Evolutionary conservation across 805 yeast species (phyloP), one percentile per base, ranked within the genome.

Genomic region (Suhomyces sp.): DNA sequence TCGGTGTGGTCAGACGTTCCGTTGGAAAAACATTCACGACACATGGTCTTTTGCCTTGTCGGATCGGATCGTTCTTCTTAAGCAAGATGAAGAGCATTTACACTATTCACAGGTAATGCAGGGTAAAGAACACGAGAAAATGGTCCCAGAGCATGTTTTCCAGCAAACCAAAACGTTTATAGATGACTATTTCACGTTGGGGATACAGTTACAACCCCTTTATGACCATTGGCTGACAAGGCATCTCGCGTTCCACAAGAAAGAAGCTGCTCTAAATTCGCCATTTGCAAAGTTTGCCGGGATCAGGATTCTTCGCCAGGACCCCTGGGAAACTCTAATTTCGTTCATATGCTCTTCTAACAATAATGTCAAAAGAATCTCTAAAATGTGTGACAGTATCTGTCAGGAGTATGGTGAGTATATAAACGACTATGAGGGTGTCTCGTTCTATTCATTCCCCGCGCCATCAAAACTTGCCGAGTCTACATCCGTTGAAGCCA

Each of bases 331-430:
- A 59, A 90, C 93, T 43, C 73, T 91, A 44, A 72, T 93, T 17
- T 87, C 94, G 2, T 94, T 93, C 57, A 94, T 94, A 9, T 94
- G 98, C 69, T 89, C 97, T 1, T 85, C 96, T n/a, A 94, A 94
- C 67, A 94, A 94, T 69, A 94, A 94, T 62, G 94, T 94, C 49
- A 90, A 93, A 62, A 77, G 99, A 35, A 94, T 94, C 44, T 87
- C 96, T 2, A 86, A 86, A 60, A 91, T 94, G 97, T 94, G 97
- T 66, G 89, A 89, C 56, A 78, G 79, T 44, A 71, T 94, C 35
- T 86, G 96, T 62, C 60, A 71, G 1, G 77, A 86, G 52, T 92
- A 81, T 64, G 98, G 98, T 5, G 70, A 57, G 5, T 75, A 69
- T 46, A 68, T 93, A 20, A 81, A 76, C 4, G 71, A 72, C 2